Percentiles rank a stretch among this genome's conserved stretches.
phyloP scores from a whole-genome alignment of 2,329 filamentous ascomycete genomes.

The Dactylellina leptospora region DNA sequence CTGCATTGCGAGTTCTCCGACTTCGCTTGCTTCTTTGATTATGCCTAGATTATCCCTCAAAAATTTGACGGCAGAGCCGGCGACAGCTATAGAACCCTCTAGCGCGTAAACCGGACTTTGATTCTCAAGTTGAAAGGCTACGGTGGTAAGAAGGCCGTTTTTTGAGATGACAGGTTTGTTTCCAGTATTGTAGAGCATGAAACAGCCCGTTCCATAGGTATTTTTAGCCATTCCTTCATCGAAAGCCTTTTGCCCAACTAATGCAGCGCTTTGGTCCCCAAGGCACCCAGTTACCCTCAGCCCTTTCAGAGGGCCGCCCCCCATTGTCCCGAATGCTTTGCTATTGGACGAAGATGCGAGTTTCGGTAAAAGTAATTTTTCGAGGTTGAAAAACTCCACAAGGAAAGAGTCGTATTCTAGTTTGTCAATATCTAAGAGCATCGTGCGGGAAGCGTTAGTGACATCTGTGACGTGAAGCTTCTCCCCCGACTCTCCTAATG shows the following conservation, averaged over 20 bases:
- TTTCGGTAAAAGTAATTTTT: slow-evolving; percentile 78
- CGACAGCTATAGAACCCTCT: slow-evolving; percentile 82
- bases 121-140: slow-evolving; percentile 81
- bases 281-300: slow-evolving; percentile 81
- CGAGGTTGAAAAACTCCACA: slow-evolving; percentile 79
- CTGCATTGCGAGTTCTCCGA: slow-evolving; percentile 56
- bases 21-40: slow-evolving; percentile 63
- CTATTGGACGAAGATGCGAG: slow-evolving; percentile 83
- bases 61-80: slow-evolving; percentile 81
- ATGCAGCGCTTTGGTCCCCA: slow-evolving; percentile 84
- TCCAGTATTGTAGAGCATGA: slow-evolving; percentile 88
- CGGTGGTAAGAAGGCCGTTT: slow-evolving; percentile 82
- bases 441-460: slow-evolving; percentile 87
- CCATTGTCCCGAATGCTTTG: slow-evolving; percentile 75
- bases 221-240: slow-evolving; percentile 84
- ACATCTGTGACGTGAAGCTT: slow-evolving; percentile 82
- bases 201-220: slow-evolving; percentile 89
- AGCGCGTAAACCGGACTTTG: slow-evolving; percentile 78
- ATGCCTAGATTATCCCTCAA: slow-evolving; percentile 72
- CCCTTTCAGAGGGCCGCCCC: slow-evolving; percentile 72
- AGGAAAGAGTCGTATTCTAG: slow-evolving; percentile 81
- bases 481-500: slow-evolving; percentile 71
- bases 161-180: slow-evolving; percentile 84
- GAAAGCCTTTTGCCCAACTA: slow-evolving; percentile 88
- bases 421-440: slow-evolving; percentile 90